phyloP scores from a whole-genome alignment of 768 basidiomycete genomes.

The Termitomyces sp. region DNA sequence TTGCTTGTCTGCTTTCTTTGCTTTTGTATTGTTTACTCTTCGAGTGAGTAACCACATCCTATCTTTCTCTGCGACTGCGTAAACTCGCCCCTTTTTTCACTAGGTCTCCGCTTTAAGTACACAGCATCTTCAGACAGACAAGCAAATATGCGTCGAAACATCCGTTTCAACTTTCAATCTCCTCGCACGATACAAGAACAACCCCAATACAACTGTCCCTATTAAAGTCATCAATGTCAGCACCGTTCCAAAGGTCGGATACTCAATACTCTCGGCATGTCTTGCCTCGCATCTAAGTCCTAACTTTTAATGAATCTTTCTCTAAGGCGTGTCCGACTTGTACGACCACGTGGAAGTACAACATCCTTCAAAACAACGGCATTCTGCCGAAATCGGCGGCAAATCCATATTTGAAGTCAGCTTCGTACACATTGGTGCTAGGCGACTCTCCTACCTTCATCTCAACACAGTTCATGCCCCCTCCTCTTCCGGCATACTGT shows the following conservation, averaged over 20 bases:
- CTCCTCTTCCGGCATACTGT: conserved; percentile 11
- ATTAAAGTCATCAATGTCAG: conserved; percentile 14
- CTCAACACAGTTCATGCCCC: conserved; percentile 11
- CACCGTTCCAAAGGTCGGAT: conserved; percentile 13
- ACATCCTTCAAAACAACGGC: conserved; percentile 7
- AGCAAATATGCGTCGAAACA: background rate
- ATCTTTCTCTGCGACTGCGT: background rate
- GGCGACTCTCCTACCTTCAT: conserved; percentile 17
- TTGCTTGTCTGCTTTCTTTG: background rate
- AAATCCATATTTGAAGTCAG: conserved; percentile 7
- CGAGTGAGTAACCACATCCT: background rate
- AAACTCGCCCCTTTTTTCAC: background rate
- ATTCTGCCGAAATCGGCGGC: conserved; percentile 10
- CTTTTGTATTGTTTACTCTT: background rate
- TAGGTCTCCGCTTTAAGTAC: background rate
- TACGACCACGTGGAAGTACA: conserved; percentile 7
- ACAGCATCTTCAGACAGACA: background rate
- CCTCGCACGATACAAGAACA: conserved; percentile 11
- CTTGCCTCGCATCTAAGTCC: too few relatives aligned
- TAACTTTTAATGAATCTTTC: background rate
- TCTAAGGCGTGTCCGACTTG: conserved; percentile 5
- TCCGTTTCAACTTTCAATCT: conserved; percentile 11
- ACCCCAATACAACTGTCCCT: background rate
- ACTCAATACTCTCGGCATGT: conserved; percentile 15
- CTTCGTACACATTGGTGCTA: conserved; percentile 10